phyloP scores from a whole-genome alignment of 495 filamentous ascomycete species.

The Letharia columbiana region DNA sequence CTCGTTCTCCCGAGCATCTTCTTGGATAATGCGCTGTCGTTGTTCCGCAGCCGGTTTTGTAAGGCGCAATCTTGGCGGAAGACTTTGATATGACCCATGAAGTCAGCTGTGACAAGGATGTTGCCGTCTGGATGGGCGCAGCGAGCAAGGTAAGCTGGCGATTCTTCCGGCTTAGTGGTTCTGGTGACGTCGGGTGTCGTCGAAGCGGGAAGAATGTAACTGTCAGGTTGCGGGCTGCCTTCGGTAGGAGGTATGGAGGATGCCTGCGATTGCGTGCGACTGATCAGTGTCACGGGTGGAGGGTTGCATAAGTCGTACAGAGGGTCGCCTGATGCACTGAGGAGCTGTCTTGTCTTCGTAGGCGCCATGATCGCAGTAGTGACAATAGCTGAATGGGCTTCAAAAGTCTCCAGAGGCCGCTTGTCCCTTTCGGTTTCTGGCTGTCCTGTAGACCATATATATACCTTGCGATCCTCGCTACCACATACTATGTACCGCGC shows the following conservation, averaged over 20 bases:
- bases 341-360: conserved; percentile 61
- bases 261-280: conserved; percentile 50
- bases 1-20: conserved; percentile 61
- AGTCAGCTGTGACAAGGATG: conserved; percentile 88
- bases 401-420: conserved; percentile 73
- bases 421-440: conserved; percentile 58
- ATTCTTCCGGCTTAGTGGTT: conserved; percentile 44
- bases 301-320: conserved; percentile 96
- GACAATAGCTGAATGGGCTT: conserved; percentile 80
- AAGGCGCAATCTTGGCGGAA: conserved; percentile 90
- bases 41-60: conserved; percentile 44
- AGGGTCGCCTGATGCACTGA: conserved; percentile 78
- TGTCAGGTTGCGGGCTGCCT: conserved; percentile 16
- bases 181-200: conserved; percentile 41
- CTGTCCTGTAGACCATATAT: conserved; percentile 71
- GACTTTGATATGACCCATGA: conserved; percentile 79
- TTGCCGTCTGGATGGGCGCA: conserved; percentile 73
- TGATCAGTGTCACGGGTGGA: conserved; percentile 77
- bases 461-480: conserved; percentile 81
- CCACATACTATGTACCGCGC: conserved; percentile 84
- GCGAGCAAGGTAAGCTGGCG: conserved; percentile 63
- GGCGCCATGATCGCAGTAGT: conserved; percentile 84
- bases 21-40: conserved; percentile 60
- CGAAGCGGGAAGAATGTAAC: conserved; percentile 25
- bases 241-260: conserved; percentile 35